Evolutionary conservation across 208 protist genomes (phyloP), one percentile per base, ranked within the genome.

Genomic region (Phytomonas sp.): DNA sequence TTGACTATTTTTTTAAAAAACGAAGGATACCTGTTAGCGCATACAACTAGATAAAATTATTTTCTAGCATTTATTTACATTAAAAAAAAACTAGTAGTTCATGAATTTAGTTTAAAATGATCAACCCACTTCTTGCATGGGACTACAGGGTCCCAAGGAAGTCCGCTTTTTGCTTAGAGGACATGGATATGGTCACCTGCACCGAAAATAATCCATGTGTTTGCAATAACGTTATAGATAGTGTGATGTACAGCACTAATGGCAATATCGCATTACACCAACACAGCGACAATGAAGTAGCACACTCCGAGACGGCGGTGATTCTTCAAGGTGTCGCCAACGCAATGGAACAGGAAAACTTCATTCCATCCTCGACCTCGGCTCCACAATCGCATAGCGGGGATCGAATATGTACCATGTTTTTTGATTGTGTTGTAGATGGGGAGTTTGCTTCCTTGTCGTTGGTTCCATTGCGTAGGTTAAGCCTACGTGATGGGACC

Each of bases 141-240:
- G 88, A 96, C 36, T 96, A 96, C 71, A 87, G 93, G 40, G 79
- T 96, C 16, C 84, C 88, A 0, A 93, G 91, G 74, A 88, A 89
- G 74, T 81, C 88, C 19, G 82, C 88, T 40, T 96, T 96, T 64
- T 63, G 87, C 23, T 70, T 96, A 6, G 83, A 94, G 29, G 80
- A 72, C 37, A 85, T 79, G 78, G 75, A 89, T 63, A 81, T 96
- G n/a, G 80, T 92, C 45, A 88, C 92, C 49, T 89, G 91, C 70
- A 82, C 71, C 4, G 91, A 96, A 68, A 73, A 79, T 14, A 82
- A 82, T 0, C 81, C 88, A 29, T 96, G 87, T 71, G 79, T 93
- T n/a, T 88, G 82, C 4, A 86, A 84, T 70, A 87, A 74, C 63
- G 81, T 94, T 26, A 84, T 80, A 12, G 91, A 96, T 67, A 91